Percentiles rank a stretch among this genome's conserved stretches.
Evolutionary conservation across 2,329 filamentous ascomycete genomes (phyloP).

Genomic region (Dryadomyces sulphureus): DNA sequence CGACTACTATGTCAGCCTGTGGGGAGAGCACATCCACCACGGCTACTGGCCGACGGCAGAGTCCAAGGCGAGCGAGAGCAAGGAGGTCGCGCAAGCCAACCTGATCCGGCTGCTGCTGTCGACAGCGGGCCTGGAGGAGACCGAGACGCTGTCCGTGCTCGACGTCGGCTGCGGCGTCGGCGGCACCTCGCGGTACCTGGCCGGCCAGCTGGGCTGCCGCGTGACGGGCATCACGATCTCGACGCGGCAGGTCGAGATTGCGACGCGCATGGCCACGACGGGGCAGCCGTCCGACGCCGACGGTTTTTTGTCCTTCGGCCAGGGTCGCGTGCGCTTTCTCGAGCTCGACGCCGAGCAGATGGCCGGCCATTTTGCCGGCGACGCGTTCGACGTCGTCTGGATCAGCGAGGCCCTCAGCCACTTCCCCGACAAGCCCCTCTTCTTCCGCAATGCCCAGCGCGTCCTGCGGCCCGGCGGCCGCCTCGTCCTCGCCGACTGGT

Average conservation of each 20-base stretch:
- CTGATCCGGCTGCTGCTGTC: slow-evolving; percentile 40
- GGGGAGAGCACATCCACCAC: slow-evolving; percentile 51
- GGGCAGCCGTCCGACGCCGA: slow-evolving; percentile 10
- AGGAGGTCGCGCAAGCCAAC: slow-evolving; percentile 42
- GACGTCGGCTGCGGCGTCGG: slow-evolving; percentile 48
- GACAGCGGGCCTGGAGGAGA: slow-evolving; percentile 22
- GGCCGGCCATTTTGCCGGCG: slow-evolving; percentile 30
- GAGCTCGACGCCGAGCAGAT: slow-evolving; percentile 49
- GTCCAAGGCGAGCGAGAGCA: slow-evolving; percentile 32
- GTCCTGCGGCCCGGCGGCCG: slow-evolving; percentile 34
- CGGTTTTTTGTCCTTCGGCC: slow-evolving; percentile 23
- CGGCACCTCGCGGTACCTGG: slow-evolving; percentile 42
- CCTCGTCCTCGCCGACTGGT: slow-evolving; percentile 46
- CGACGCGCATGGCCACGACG: slow-evolving; percentile 28
- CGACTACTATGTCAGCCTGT: slow-evolving; percentile 46
- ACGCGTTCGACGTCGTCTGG: slow-evolving; percentile 42
- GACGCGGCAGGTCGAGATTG: slow-evolving; percentile 42
- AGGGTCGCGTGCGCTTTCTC: slow-evolving; percentile 35
- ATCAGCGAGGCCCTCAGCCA: slow-evolving; percentile 48
- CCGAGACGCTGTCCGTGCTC: slow-evolving; percentile 23
- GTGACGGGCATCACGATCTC: slow-evolving; percentile 49
- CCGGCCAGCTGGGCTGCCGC: slow-evolving; percentile 31
- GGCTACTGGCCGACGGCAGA: slow-evolving; percentile 39
- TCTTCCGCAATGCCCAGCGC: slow-evolving; percentile 36
- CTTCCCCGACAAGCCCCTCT: slow-evolving; percentile 42